These are phyloP conservation scores for Ophiocordyceps camponoti-floridani DNA, from an alignment of 2,329 filamentous ascomycete genomes.

Conservation along the genomic window DNA sequence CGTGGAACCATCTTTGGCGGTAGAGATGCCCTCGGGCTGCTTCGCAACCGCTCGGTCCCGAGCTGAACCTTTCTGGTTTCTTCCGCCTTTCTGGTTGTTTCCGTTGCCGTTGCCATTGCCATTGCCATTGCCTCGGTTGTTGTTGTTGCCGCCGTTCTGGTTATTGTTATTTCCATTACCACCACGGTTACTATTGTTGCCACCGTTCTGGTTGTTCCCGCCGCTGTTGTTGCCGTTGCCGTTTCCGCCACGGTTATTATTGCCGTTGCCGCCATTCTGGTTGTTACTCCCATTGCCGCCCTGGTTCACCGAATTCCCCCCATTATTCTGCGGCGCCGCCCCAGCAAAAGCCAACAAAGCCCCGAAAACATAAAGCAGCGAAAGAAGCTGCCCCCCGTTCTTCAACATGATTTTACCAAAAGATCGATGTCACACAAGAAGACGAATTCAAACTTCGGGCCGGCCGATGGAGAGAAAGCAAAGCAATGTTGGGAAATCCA, in stretches of 20 bases:
- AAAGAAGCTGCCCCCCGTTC: background rate
- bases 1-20: conserved; percentile 32
- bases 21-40: conserved; percentile 4
- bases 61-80: background rate
- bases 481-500: background rate
- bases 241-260: too few relatives aligned
- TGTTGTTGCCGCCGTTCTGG: too few relatives aligned
- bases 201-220: background rate
- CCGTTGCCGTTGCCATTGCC: too few relatives aligned
- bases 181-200: too few relatives aligned
- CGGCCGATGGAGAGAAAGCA: background rate
- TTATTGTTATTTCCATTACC: too few relatives aligned
- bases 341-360: background rate
- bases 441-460: background rate
- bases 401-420: background rate
- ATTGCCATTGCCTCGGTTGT: too few relatives aligned
- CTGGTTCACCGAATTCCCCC: too few relatives aligned
- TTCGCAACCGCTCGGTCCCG: conserved; percentile 4
- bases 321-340: background rate
- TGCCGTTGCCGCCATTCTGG: background rate
- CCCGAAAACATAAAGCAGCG: background rate
- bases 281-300: background rate
- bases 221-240: too few relatives aligned
- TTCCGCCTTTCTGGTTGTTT: background rate
- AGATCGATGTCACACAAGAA: too few relatives aligned